phyloP scores from a whole-genome alignment of 768 basidiomycete genomes.

The Hygrocybe punicea region DNA sequence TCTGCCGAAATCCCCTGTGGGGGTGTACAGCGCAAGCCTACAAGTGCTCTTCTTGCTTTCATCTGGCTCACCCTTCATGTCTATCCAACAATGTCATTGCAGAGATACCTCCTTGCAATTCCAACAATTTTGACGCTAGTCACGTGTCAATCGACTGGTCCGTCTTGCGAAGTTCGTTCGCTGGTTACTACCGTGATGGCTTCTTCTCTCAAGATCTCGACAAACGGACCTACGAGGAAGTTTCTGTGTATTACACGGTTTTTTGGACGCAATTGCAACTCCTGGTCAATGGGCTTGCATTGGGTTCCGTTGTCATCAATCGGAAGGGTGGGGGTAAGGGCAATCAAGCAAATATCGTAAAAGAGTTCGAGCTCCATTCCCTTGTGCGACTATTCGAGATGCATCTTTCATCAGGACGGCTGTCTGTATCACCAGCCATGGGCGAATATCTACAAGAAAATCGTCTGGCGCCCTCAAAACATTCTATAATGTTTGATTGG shows the following conservation, averaged over 20 bases:
- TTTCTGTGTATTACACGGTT: conserved; percentile 55
- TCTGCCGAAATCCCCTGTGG: conserved; percentile 72
- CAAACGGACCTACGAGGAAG: conserved; percentile 61
- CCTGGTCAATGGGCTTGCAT: conserved; percentile 59
- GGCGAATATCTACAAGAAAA: conserved; percentile 56
- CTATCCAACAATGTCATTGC: conserved; percentile 20
- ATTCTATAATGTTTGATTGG: conserved; percentile 65
- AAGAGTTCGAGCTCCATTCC: conserved; percentile 61
- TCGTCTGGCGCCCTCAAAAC: conserved; percentile 34
- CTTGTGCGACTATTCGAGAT: conserved; percentile 49
- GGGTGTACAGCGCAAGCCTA: conserved; percentile 61
- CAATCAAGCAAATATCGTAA: conserved; percentile 33
- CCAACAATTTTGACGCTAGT: conserved; percentile 37
- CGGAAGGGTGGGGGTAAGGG: conserved; percentile 23
- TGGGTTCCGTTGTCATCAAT: conserved; percentile 60
- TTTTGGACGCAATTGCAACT: conserved; percentile 69
- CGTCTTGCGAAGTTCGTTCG: conserved; percentile 55
- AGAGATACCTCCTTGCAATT: conserved; percentile 41
- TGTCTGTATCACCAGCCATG: conserved; percentile 44
- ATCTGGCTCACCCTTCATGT: conserved; percentile 60
- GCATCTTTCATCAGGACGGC: conserved; percentile 42
- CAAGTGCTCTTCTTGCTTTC: conserved; percentile 58
- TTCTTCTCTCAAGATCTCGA: conserved; percentile 46
- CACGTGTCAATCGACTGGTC: conserved; percentile 52
- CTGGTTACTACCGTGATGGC: conserved; percentile 48